Evolutionary conservation across 139 green algal genomes (phyloP).

Genomic region (Raphidocelis subcapitata): DNA sequence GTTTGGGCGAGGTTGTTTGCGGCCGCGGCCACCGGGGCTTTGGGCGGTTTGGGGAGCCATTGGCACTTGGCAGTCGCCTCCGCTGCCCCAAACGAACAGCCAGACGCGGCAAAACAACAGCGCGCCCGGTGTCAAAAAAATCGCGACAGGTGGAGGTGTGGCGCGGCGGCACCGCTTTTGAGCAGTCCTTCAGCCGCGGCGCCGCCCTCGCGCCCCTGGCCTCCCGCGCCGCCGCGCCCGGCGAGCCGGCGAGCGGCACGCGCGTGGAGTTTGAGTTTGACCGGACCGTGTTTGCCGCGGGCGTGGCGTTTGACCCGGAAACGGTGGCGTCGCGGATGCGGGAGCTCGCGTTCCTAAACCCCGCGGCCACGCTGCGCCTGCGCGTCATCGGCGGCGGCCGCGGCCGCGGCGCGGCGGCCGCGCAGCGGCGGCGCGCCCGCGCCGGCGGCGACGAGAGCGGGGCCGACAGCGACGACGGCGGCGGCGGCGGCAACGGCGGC

Average conservation of each 20-base stretch:
- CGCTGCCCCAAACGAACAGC: background rate
- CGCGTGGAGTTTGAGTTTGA: conserved; percentile 79
- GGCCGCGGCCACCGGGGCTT: background rate
- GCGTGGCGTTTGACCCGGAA: conserved; percentile 71
- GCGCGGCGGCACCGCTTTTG: conserved; percentile 55
- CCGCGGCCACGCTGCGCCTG: conserved; percentile 63
- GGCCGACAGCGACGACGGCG: background rate
- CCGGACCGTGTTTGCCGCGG: conserved; percentile 66
- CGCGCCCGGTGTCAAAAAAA: too few relatives aligned
- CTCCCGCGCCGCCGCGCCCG: background rate
- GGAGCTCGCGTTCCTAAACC: conserved; percentile 97
- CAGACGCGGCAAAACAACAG: background rate
- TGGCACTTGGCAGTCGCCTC: too few relatives aligned
- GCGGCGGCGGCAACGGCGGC: conserved; percentile 3
- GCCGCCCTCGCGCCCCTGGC: conserved; percentile 16
- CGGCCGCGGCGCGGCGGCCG: background rate
- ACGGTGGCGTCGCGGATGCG: conserved; percentile 80
- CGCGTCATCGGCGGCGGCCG: conserved; percentile 5
- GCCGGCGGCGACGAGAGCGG: background rate
- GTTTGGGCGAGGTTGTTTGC: background rate
- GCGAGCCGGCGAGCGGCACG: background rate
- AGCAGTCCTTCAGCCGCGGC: conserved; percentile 76
- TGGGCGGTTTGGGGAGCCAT: background rate
- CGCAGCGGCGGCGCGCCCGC: background rate
- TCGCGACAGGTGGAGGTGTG: conserved; percentile 5